Evolutionary conservation across 345 rosid genomes (phyloP).

Genomic region (Stellera chamaejasme): DNA sequence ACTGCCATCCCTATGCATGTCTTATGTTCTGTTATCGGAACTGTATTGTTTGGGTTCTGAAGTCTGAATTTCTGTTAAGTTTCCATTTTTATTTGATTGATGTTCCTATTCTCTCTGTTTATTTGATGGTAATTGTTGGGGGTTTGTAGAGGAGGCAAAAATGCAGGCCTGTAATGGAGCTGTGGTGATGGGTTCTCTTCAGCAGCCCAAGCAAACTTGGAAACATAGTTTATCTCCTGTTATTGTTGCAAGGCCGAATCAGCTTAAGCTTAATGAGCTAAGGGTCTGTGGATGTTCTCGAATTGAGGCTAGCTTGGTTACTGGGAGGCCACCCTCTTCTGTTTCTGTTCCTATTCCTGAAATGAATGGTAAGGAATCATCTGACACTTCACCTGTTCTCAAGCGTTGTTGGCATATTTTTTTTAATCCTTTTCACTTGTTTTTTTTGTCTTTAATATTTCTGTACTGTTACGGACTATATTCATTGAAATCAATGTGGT

Average conservation of each 20-base stretch:
- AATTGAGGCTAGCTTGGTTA: constrained; percentile 38
- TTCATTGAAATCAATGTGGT: too few relatives aligned
- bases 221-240: constrained; percentile 25
- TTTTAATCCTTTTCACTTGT: too few relatives aligned
- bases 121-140: constrained; percentile 8
- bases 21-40: too few relatives aligned
- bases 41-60: too few relatives aligned
- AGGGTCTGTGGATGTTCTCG: constrained; percentile 32
- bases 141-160: constrained; percentile 1
- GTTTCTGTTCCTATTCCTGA: constrained; percentile 43
- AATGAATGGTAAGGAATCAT: constrained; percentile 30
- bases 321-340: constrained; percentile 46
- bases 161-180: constrained; percentile 57
- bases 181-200: constrained; percentile 48
- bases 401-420: too few relatives aligned
- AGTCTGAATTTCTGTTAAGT: too few relatives aligned
- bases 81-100: not conserved
- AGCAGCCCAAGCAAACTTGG: constrained; percentile 39
- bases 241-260: constrained; percentile 29
- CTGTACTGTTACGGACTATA: too few relatives aligned
- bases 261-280: constrained; percentile 27
- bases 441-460: too few relatives aligned
- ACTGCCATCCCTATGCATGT: too few relatives aligned
- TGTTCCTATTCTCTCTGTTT: not conserved
- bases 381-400: too few relatives aligned